Evolutionary conservation across 768 basidiomycete genomes (phyloP).

Genomic region (Xerocomellus intermedius): DNA sequence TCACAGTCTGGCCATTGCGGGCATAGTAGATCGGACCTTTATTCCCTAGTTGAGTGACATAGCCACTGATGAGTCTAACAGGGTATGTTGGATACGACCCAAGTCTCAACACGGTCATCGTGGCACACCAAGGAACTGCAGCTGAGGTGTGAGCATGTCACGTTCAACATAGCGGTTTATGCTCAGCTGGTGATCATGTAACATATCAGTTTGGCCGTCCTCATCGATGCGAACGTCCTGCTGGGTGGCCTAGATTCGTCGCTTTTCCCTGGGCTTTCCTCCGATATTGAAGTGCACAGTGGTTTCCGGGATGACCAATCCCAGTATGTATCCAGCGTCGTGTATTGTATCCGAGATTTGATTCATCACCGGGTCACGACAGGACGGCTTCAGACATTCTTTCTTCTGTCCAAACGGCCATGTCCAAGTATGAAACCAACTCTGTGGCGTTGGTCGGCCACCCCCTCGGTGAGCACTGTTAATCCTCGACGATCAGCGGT

Average conservation of each 20-base stretch:
- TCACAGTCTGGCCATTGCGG: too few species aligned
- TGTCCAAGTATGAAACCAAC: conserved; percentile 33
- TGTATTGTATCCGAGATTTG: not conserved
- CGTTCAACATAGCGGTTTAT: conserved; percentile 33
- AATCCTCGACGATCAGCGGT: not conserved
- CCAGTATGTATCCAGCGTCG: conserved; percentile 25
- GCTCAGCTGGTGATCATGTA: conserved; percentile 3
- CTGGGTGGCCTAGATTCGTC: conserved; percentile 32
- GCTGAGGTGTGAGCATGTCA: conserved; percentile 38
- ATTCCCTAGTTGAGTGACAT: not conserved
- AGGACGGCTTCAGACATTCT: conserved; percentile 41
- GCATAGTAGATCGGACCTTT: too few species aligned
- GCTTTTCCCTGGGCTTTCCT: conserved; percentile 47
- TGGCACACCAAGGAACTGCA: conserved; percentile 34
- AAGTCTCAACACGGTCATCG: conserved; percentile 30
- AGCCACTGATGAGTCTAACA: not conserved
- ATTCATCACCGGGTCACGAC: conserved; percentile 31
- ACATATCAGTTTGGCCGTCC: conserved; percentile 29
- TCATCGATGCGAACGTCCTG: conserved; percentile 41
- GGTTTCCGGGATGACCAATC: conserved; percentile 48
- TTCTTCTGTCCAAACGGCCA: conserved; percentile 39
- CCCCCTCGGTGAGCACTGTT: conserved; percentile 34
- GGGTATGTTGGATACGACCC: conserved; percentile 43
- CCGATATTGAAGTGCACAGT: conserved; percentile 39
- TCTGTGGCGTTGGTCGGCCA: conserved; percentile 45